Percentiles rank a stretch among this genome's conserved stretches.
These are phyloP conservation scores for Hymenotorrendiella dingleyae DNA, from an alignment of 2,329 filamentous ascomycete genomes.

Conservation along the genomic window DNA sequence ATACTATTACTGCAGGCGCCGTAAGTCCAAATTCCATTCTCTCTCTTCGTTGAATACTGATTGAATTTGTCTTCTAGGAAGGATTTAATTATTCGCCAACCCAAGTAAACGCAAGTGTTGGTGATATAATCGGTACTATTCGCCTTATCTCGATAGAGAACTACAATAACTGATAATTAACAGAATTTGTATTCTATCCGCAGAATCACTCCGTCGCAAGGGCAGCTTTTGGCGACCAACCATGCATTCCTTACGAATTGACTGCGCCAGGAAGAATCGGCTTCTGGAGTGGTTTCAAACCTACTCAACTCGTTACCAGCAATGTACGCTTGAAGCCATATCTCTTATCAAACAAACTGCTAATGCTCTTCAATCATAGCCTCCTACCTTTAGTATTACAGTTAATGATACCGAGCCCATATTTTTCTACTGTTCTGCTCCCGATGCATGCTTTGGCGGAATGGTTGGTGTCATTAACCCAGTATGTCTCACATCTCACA, in stretches of 20 bases:
- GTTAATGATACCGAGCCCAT: slow-evolving; percentile 59
- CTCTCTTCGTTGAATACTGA: slow-evolving; percentile 3
- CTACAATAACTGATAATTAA: slow-evolving; percentile 5
- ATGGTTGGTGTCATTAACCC: slow-evolving; percentile 78
- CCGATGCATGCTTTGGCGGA: slow-evolving; percentile 58
- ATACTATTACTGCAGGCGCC: slow-evolving; percentile 28
- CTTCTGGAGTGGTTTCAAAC: slow-evolving; percentile 48
- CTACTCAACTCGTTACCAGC: slow-evolving; percentile 36
- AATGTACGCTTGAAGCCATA: slow-evolving; percentile 17
- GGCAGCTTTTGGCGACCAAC: slow-evolving; percentile 46
- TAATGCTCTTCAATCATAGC: slow-evolving; percentile 13
- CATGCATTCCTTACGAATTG: slow-evolving; percentile 58
- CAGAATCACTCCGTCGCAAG: slow-evolving; percentile 58
- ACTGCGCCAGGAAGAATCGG: slow-evolving; percentile 41
- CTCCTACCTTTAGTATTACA: slow-evolving; percentile 36
- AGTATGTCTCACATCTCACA: slow-evolving; percentile 33
- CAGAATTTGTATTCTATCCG: slow-evolving; percentile 55
- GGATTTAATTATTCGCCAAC: slow-evolving; percentile 32
- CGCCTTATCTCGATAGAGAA: background rate
- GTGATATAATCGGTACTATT: slow-evolving; percentile 40
- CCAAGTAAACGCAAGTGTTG: slow-evolving; percentile 34
- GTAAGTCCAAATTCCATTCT: slow-evolving; percentile 19
- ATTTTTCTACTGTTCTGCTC: slow-evolving; percentile 66
- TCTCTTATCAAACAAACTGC: background rate
- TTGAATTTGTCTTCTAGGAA: slow-evolving; percentile 11